Evolutionary conservation across 2,329 filamentous ascomycete genomes (phyloP).

Genomic region (Pezicula rhizophila): DNA sequence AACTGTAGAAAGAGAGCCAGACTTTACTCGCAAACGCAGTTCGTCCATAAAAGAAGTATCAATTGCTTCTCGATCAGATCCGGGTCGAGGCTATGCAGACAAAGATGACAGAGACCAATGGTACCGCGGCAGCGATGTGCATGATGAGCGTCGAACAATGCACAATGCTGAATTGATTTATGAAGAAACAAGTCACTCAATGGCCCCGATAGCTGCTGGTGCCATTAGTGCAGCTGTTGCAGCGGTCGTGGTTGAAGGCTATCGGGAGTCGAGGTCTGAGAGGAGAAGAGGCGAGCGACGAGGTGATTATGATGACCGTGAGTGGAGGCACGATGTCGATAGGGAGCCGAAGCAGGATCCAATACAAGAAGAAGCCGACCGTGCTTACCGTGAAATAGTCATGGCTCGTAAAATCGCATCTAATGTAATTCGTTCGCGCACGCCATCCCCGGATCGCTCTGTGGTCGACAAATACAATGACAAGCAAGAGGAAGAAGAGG

Average conservation of each 20-base stretch:
- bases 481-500: slow-evolving; percentile 27
- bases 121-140: slow-evolving; percentile 7
- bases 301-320: slow-evolving; percentile 17
- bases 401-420: slow-evolving; percentile 46
- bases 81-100: slow-evolving; percentile 8
- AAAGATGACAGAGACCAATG: slow-evolving; percentile 11
- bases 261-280: slow-evolving; percentile 23
- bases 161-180: slow-evolving; percentile 39
- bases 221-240: slow-evolving; percentile 42
- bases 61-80: slow-evolving; percentile 8
- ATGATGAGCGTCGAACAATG: slow-evolving; percentile 16
- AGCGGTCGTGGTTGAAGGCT: slow-evolving; percentile 31
- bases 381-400: slow-evolving; percentile 49
- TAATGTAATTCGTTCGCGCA: slow-evolving; percentile 48
- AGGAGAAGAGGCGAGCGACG: slow-evolving; percentile 29
- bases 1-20: slow-evolving; percentile 48
- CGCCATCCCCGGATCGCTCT: slow-evolving; percentile 44
- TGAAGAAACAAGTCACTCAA: slow-evolving; percentile 41
- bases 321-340: slow-evolving; percentile 11
- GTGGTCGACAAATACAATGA: slow-evolving; percentile 47
- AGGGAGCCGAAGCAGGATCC: slow-evolving; percentile 29
- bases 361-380: slow-evolving; percentile 52
- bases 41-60: slow-evolving; percentile 19
- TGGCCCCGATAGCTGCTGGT: slow-evolving; percentile 40
- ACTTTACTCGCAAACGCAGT: slow-evolving; percentile 23